phyloP scores from a whole-genome alignment of 768 basidiomycete species.

The Amanita subjunquillea region DNA sequence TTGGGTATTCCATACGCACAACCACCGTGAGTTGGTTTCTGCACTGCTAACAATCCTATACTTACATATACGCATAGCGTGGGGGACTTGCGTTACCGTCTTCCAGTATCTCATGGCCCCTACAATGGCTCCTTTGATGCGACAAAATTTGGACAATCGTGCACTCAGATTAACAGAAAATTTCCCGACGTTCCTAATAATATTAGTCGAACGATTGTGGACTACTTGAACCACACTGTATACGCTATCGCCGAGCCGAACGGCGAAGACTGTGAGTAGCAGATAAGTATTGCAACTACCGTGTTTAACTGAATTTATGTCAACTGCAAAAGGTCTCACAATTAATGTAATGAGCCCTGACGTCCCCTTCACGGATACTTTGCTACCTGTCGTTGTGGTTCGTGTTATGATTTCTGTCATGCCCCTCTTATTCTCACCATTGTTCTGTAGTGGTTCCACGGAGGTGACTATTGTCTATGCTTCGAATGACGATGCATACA shows the following conservation, averaged over 20 bases:
- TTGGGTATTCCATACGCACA: conserved; percentile 29
- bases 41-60: background rate
- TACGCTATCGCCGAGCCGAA: too few species aligned
- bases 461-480: conserved; percentile 11
- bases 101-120: conserved; percentile 17
- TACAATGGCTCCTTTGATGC: conserved; percentile 25
- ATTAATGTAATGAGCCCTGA: conserved; percentile 31
- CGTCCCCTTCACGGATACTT: conserved; percentile 12
- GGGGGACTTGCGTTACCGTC: conserved; percentile 23
- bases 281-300: too few species aligned
- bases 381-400: conserved; percentile 33
- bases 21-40: conserved; percentile 20
- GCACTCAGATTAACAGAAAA: conserved; percentile 19
- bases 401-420: conserved; percentile 1
- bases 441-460: conserved; percentile 20
- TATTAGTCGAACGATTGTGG: too few species aligned
- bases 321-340: conserved; percentile 22
- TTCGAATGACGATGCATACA: background rate
- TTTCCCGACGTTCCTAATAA: too few species aligned
- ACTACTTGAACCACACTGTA: too few species aligned
- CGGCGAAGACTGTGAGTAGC: conserved; percentile 18
- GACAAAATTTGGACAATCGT: conserved; percentile 24
- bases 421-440: background rate
- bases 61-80: conserved; percentile 12
- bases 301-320: too few species aligned